These are phyloP conservation scores for Panicum miliaceum DNA, from an alignment of 176 grass and related monocot species.

Conservation along the genomic window DNA sequence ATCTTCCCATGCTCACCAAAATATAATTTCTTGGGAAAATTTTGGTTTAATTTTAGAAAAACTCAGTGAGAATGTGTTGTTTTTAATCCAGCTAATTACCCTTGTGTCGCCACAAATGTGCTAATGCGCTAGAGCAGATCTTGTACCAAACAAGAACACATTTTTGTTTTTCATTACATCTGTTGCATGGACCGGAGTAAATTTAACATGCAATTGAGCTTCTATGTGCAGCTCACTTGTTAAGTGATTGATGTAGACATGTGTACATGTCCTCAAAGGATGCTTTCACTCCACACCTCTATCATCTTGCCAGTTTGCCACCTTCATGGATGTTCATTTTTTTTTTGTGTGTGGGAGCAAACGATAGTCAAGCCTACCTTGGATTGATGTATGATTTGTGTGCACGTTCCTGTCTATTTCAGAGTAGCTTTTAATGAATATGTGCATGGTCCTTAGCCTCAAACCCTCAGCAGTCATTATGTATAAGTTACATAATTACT, in stretches of 20 bases:
- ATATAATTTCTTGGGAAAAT: constrained; percentile 10
- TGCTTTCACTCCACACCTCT: constrained; percentile 8
- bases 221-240: not conserved
- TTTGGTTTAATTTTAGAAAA: not conserved
- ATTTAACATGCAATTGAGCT: constrained; percentile 28
- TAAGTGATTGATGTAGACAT: not conserved
- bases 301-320: not conserved
- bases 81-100: not conserved
- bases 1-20: not conserved
- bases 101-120: not conserved
- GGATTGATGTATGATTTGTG: not conserved
- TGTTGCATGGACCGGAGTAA: constrained; percentile 17
- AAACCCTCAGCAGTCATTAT: not conserved
- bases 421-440: constrained; percentile 16
- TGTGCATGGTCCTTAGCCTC: constrained; percentile 2
- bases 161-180: not conserved
- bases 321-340: constrained; percentile 3
- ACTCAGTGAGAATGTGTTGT: not conserved
- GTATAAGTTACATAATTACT: constrained; percentile 1
- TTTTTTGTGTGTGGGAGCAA: not conserved
- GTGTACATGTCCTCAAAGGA: not conserved
- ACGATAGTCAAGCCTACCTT: constrained; percentile 19
- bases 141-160: constrained; percentile 1
- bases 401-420: not conserved
- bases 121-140: constrained; percentile 24